Conservation (phyloP, 345 rosid species). For the Excoecaria agallocha region DNA sequence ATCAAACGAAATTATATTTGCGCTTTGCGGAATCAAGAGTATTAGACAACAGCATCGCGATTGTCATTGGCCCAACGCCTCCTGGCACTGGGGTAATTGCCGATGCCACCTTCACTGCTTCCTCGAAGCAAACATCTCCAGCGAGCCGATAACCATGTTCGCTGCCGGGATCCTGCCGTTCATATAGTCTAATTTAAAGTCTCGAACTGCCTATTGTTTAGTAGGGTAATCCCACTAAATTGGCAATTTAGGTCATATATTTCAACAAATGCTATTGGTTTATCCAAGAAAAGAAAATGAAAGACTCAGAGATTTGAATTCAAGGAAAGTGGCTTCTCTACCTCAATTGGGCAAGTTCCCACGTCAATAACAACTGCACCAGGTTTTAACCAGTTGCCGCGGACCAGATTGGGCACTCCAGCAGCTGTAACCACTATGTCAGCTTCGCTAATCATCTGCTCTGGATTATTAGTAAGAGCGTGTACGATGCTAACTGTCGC, state of each 20-base stretch:
- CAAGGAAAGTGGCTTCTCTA: conserved; percentile 18
- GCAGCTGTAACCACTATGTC: conserved; percentile 80
- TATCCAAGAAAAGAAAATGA: neutral
- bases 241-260: neutral
- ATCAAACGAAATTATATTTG: conserved; percentile 29
- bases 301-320: conserved; percentile 4
- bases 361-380: conserved; percentile 90
- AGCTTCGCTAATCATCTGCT: conserved; percentile 62
- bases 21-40: conserved; percentile 77
- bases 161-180: conserved; percentile 60
- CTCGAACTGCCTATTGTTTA: neutral
- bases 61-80: conserved; percentile 90
- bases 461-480: conserved; percentile 66
- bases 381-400: conserved; percentile 78
- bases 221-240: neutral
- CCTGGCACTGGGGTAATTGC: conserved; percentile 94
- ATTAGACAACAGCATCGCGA: conserved; percentile 83
- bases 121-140: conserved; percentile 86
- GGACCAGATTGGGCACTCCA: conserved; percentile 80
- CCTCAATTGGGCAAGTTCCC: conserved; percentile 83
- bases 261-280: neutral
- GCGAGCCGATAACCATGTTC: conserved; percentile 71
- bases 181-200: conserved; percentile 5
- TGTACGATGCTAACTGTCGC: conserved; percentile 81
- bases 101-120: conserved; percentile 69